Evolutionary conservation across 345 rosid species (phyloP), one percentile per base, ranked within the genome.

Genomic region (Eucalyptus cloeziana): DNA sequence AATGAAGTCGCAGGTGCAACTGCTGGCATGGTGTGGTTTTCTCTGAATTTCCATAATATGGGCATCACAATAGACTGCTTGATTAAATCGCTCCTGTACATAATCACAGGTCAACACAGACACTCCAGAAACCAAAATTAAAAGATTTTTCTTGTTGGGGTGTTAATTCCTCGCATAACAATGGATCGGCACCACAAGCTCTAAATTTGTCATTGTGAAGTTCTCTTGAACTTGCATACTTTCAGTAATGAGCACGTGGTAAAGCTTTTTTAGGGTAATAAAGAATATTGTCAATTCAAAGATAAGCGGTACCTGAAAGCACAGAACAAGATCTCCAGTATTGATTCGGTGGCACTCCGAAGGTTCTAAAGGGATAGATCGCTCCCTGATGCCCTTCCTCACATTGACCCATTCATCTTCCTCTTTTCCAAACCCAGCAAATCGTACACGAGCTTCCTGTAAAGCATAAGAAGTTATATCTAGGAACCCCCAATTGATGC

Each of bases 331-430:
- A 91, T 97, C 98, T 83, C 97, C 96, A 89, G 92, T 90, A 27
- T 93, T 90, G 88, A 96, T 92, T 88, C 40, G 92, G 86, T 90
- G 93, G 89, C 99, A 97, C 91, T 96, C 99, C 10, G 96, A 93
- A 89, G 98, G 92, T 91, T 95, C 99, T 81, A 96, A 90, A 91
- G 99, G 99, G 91, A 96, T 91, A 85, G 99, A 97, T 85, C 97
- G 94, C 89, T 95, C 95, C 25, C 99, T 95, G 71, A 97, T 93
- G 64, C 88, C 94, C 11, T 50, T 87, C 89, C 85, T 93, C 71
- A 97, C 95, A 47, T 92, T 95, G 87, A 97, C 96, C 99, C 99
- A 97, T 91, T 97, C 99, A 88, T 97, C 99, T 33, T 97, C 94
- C 62, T 89, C 71, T 60, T 95, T 93, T 62, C 90, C 89, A 37